Evolutionary conservation across 768 basidiomycete species (phyloP).

Genomic region (Rubroboletus satanas): DNA sequence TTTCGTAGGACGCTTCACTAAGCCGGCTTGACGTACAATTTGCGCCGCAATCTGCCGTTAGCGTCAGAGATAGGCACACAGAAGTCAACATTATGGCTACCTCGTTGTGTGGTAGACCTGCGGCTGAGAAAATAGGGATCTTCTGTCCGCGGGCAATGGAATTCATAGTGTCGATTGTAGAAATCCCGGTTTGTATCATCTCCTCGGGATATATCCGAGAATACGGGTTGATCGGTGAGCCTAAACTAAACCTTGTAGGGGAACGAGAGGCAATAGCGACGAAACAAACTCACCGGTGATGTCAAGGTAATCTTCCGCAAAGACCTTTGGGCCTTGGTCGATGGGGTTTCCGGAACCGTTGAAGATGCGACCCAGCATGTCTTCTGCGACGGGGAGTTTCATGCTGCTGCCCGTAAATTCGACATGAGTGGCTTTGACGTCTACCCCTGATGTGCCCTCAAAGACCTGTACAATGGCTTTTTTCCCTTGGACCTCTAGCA

Average conservation of each 20-base stretch:
- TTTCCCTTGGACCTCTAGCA: conserved; percentile 96
- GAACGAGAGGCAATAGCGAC: neutral
- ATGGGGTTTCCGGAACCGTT: conserved; percentile 98
- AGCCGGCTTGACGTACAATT: conserved; percentile 98
- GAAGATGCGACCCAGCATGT: conserved; percentile 98
- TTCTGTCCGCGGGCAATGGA: conserved; percentile 99
- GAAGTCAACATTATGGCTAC: conserved; percentile 39
- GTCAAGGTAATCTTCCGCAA: conserved; percentile 98
- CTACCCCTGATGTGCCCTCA: conserved; percentile 95
- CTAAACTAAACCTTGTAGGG: conserved; percentile 39
- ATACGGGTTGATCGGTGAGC: conserved; percentile 96
- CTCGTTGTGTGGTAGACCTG: conserved; percentile 98
- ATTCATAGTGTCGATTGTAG: conserved; percentile 97
- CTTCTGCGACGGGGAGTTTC: conserved; percentile 98
- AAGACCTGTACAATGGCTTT: conserved; percentile 99
- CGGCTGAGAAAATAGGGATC: conserved; percentile 99
- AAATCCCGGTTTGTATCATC: conserved; percentile 99
- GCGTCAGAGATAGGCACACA: conserved; percentile 22
- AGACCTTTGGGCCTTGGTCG: conserved; percentile 97
- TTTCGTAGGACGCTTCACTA: conserved; percentile 95
- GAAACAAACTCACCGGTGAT: conserved; percentile 79
- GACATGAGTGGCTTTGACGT: conserved; percentile 96
- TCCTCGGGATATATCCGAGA: conserved; percentile 99
- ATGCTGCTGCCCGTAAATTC: conserved; percentile 98
- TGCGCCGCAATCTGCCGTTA: conserved; percentile 88